Percentiles rank a stretch among this genome's conserved stretches.
These are phyloP conservation scores for Penicillium sp. DNA, from an alignment of 2,329 filamentous ascomycete genomes.

Conservation along the genomic window DNA sequence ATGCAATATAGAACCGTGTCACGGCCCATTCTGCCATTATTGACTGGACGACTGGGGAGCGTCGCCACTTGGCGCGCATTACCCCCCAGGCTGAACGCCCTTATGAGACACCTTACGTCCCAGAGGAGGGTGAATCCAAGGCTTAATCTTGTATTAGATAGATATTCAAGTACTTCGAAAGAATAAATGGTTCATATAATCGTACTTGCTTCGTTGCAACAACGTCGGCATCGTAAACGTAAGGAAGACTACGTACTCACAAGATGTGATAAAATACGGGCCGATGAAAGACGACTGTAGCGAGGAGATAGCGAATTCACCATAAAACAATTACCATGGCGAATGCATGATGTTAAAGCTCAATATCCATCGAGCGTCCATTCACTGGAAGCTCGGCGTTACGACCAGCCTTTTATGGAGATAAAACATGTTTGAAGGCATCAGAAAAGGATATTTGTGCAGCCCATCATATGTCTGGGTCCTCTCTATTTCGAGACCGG, in stretches of 20 bases:
- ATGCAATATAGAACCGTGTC: constrained; percentile 33
- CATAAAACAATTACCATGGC: background rate
- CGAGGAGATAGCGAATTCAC: background rate
- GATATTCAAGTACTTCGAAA: background rate
- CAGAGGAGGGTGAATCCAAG: background rate
- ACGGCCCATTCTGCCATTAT: constrained; percentile 38
- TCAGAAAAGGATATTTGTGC: background rate
- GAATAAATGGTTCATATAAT: background rate
- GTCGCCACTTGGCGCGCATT: constrained; percentile 30
- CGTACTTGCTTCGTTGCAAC: background rate
- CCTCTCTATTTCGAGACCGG: constrained; percentile 34
- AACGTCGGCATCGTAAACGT: background rate
- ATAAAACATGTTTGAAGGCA: background rate
- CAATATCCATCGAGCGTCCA: background rate
- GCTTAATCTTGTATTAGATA: background rate
- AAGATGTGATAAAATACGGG: too few species aligned
- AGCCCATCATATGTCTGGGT: too few species aligned
- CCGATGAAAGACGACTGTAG: background rate
- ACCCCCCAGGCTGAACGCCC: constrained; percentile 31
- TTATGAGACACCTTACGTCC: constrained; percentile 23
- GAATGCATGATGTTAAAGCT: background rate
- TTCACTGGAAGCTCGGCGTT: background rate
- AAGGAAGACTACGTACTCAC: background rate
- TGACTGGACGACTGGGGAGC: constrained; percentile 30
- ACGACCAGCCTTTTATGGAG: background rate